Evolutionary conservation across 306 rosid genomes (phyloP).

Genomic region (Fragaria nilgerrensis): DNA sequence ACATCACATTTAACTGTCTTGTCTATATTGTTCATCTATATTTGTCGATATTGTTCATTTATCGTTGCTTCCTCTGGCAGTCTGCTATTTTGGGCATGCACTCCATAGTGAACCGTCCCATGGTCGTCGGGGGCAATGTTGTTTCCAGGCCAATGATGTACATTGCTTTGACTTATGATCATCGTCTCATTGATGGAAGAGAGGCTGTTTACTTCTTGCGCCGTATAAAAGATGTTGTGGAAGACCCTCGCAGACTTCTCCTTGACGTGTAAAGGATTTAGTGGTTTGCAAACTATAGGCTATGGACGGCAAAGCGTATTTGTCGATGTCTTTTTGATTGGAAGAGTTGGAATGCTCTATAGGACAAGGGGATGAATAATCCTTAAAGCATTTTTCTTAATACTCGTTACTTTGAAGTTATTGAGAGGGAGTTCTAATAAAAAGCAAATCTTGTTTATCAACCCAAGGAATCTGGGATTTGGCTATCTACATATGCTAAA

Average conservation of each 20-base stretch:
- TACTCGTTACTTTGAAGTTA: background rate
- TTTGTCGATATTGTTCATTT: background rate
- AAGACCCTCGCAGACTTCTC: constrained; percentile 56
- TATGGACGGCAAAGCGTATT: constrained; percentile 4
- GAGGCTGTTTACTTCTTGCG: constrained; percentile 55
- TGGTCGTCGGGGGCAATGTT: constrained; percentile 46
- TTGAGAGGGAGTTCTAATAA: constrained; percentile 1
- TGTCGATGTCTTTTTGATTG: background rate
- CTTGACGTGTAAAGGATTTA: constrained; percentile 37
- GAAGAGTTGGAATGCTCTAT: constrained; percentile 17
- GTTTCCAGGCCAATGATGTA: constrained; percentile 55
- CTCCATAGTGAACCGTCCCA: constrained; percentile 47
- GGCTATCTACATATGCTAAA: background rate
- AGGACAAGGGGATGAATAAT: constrained; percentile 4
- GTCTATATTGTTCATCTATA: background rate
- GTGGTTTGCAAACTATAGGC: constrained; percentile 10
- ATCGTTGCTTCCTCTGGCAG: constrained; percentile 25
- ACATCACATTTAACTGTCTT: background rate
- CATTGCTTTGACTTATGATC: constrained; percentile 50
- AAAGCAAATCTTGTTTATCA: background rate
- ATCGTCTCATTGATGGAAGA: constrained; percentile 48
- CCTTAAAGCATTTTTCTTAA: background rate
- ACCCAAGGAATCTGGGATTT: background rate
- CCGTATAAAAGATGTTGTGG: constrained; percentile 47
- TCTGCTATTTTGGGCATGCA: constrained; percentile 56